Evolutionary conservation across 1,284 basidiomycete species (phyloP), one percentile per base, ranked within the genome.

Genomic region (Sphagnurus paluster): DNA sequence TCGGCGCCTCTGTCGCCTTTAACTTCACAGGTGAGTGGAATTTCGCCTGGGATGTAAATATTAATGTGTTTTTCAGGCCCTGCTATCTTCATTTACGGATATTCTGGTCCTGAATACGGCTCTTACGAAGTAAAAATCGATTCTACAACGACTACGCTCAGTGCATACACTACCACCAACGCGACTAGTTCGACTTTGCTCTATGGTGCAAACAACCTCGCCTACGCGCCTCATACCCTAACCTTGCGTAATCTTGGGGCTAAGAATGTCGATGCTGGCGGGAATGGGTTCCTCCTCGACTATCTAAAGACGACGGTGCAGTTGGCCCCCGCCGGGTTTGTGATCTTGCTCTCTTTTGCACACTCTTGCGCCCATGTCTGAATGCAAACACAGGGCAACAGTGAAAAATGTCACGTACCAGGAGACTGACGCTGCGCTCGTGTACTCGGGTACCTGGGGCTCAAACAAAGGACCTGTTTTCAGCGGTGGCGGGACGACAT

Each of bases 401-500:
- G 62, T 68, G 5, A 52, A 57, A 20, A 72, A 74, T 42, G 59
- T 55, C 13, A 73, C 71, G 0, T 61, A 66, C 25, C 58, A 74
- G 55, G 71, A 74, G 52, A 62, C 63, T 14, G 58, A 68, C 46
- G 21, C 65, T 0, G 55, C 63, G 7, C 50, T 74, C 21, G 68
- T 30, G 9, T 74, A 67, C 48, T 56, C 56, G 1, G 72, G 71
- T 0, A 62, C 43, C 19, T 74, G 72, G 71, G 61, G 59, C 35
- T 63, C 63, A 26, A 74, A 72, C 43, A 67, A 59, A 16, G 66
- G 65, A 2, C 65, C 67, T 5, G 63, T 62, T 29, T 74, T 74
- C 49, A 70, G 69, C 49, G 71, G 71, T 3, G 71, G 71, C n/a
- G 69, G 69, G 6, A 61, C 68, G 8, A 63, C 69, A 5, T 74